These are phyloP conservation scores for Lignosus rhinocerotis DNA, from an alignment of 1,284 basidiomycete genomes.

Conservation along the genomic window DNA sequence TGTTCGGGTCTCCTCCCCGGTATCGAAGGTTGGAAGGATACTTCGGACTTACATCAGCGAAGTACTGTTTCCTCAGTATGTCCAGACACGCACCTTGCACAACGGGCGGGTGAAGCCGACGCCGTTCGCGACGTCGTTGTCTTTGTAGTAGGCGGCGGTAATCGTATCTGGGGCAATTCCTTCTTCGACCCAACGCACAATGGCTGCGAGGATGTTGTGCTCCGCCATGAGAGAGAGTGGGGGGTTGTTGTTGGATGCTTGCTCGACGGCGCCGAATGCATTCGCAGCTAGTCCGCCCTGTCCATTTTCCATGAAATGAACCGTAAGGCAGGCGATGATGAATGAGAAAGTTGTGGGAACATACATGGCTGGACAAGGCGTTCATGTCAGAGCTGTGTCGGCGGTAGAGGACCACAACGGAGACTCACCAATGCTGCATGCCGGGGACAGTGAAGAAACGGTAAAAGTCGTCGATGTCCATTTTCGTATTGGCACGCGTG, in stretches of 20 bases:
- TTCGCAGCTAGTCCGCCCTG: slow-evolving; percentile 30
- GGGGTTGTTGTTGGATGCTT: slow-evolving; percentile 26
- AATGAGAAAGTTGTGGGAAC: background rate
- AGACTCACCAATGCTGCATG: slow-evolving; percentile 40
- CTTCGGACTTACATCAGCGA: background rate
- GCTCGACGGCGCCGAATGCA: slow-evolving; percentile 26
- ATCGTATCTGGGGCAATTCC: slow-evolving; percentile 36
- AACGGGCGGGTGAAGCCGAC: slow-evolving; percentile 29
- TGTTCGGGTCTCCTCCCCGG: background rate
- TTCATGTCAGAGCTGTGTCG: background rate
- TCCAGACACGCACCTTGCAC: slow-evolving; percentile 22
- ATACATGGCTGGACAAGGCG: slow-evolving; percentile 6
- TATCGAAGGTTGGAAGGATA: background rate
- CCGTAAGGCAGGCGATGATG: background rate
- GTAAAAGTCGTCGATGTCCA: slow-evolving; percentile 37
- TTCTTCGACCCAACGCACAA: slow-evolving; percentile 44
- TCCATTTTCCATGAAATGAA: background rate
- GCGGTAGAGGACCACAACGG: background rate
- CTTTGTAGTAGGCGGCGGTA: slow-evolving; percentile 28
- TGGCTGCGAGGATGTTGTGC: slow-evolving; percentile 39
- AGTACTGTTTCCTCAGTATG: background rate
- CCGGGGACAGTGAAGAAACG: slow-evolving; percentile 44
- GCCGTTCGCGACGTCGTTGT: slow-evolving; percentile 25
- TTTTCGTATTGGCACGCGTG: slow-evolving; percentile 25
- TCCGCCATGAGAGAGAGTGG: slow-evolving; percentile 27